These are phyloP conservation scores for Eimeria praecox DNA, from an alignment of 169 alveolate species.

Conservation along the genomic window DNA sequence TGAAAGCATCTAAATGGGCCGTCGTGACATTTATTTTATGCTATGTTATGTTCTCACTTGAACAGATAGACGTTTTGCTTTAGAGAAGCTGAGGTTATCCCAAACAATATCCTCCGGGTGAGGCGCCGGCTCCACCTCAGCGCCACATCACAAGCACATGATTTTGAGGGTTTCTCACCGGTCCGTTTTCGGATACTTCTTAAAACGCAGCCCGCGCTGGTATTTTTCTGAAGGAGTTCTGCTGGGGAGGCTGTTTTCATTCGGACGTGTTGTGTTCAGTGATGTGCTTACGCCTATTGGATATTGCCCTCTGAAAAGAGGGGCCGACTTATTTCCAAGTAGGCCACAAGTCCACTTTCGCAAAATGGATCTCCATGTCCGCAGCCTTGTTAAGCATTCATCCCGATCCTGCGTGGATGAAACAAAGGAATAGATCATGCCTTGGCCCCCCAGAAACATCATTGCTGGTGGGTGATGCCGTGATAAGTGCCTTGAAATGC, in stretches of 20 bases:
- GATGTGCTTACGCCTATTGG: conserved; percentile 49
- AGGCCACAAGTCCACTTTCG: conserved; percentile 63
- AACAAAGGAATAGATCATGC: background rate
- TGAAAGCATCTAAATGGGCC: background rate
- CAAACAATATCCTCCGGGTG: conserved; percentile 68
- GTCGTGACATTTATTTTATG: background rate
- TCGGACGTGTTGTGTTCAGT: background rate
- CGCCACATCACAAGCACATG: conserved; percentile 14
- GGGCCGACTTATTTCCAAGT: conserved; percentile 5
- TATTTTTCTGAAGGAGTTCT: background rate
- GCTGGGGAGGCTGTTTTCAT: background rate
- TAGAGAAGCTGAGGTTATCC: conserved; percentile 66
- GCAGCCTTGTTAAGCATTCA: conserved; percentile 54
- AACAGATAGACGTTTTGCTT: conserved; percentile 11
- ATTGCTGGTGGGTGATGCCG: background rate
- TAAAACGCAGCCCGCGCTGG: background rate
- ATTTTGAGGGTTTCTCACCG: background rate
- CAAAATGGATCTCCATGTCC: conserved; percentile 42
- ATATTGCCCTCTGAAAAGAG: conserved; percentile 54
- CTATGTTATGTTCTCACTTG: conserved; percentile 49
- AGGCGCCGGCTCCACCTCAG: conserved; percentile 78
- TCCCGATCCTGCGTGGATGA: conserved; percentile 23
- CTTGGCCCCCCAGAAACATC: background rate
- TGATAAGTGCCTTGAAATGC: background rate
- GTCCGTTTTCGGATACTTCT: background rate